Evolutionary conservation across 306 rosid species (phyloP).

Genomic region (Gastrolobium bilobum): DNA sequence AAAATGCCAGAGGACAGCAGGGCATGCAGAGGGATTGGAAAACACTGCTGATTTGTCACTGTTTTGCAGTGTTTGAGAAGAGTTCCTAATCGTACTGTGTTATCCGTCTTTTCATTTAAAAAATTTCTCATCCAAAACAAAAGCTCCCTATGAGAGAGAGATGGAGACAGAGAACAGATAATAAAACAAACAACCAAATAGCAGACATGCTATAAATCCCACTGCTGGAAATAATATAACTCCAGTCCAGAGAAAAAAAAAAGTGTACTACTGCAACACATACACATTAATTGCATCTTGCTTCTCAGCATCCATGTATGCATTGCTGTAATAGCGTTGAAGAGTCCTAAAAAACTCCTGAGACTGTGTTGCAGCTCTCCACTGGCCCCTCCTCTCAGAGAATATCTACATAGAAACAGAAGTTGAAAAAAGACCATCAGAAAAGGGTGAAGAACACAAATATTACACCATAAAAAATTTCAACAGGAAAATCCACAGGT

Average conservation of each 20-base stretch:
- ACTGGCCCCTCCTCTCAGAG: slow-evolving; percentile 95
- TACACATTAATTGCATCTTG: slow-evolving; percentile 96
- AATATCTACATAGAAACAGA: slow-evolving; percentile 70
- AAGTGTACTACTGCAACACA: slow-evolving; percentile 30
- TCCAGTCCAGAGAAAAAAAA: slow-evolving; percentile 9
- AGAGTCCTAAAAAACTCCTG: slow-evolving; percentile 94
- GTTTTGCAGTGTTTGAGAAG: slow-evolving; percentile 38
- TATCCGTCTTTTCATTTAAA: slow-evolving; percentile 26
- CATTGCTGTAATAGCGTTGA: slow-evolving; percentile 92
- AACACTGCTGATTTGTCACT: neutral
- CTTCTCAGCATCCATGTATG: slow-evolving; percentile 85
- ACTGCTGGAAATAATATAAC: slow-evolving; percentile 31
- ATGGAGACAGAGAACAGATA: slow-evolving; percentile 16
- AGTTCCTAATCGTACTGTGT: slow-evolving; percentile 17
- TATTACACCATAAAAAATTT: slow-evolving; percentile 24
- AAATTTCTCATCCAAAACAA: slow-evolving; percentile 2
- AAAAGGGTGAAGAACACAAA: slow-evolving; percentile 25
- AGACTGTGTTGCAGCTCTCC: slow-evolving; percentile 98
- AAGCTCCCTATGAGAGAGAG: slow-evolving; percentile 25
- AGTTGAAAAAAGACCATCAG: neutral
- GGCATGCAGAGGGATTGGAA: slow-evolving; percentile 36
- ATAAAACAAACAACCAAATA: slow-evolving; percentile 11
- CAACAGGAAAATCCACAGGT: neutral
- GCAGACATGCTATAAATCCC: slow-evolving; percentile 10
- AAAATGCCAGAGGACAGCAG: slow-evolving; percentile 24